Percentiles rank a stretch among this genome's conserved stretches.
Conservation (phyloP, 2,329 filamentous ascomycete genomes). For the Ploettnerulaceae sp. region DNA sequence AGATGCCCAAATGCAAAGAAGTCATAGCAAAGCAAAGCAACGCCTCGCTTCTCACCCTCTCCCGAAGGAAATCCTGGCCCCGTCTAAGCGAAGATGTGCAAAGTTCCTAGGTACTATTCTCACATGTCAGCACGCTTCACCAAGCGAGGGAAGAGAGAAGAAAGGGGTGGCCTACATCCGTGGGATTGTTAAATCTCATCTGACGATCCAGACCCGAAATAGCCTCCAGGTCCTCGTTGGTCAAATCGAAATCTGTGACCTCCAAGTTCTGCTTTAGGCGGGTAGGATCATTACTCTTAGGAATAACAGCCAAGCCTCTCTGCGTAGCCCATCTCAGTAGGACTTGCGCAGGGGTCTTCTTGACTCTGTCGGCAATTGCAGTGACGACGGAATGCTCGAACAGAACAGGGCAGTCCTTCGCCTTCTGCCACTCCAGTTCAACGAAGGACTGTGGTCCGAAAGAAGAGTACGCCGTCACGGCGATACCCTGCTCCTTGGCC, state of each 20-base stretch:
- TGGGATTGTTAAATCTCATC: slow-evolving; percentile 73
- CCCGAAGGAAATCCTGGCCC: background rate
- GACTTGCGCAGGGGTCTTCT: slow-evolving; percentile 73
- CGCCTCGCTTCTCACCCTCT: background rate
- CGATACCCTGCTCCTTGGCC: slow-evolving; percentile 64
- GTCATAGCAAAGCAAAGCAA: background rate
- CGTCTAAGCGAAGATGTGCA: slow-evolving; percentile 48
- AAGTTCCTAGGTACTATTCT: slow-evolving; percentile 42
- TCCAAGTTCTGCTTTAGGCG: slow-evolving; percentile 62
- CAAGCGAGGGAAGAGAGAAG: slow-evolving; percentile 7
- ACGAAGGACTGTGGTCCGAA: slow-evolving; percentile 77
- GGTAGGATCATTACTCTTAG: slow-evolving; percentile 62
- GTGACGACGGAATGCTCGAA: slow-evolving; percentile 66
- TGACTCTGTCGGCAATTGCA: slow-evolving; percentile 61
- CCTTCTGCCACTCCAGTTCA: slow-evolving; percentile 68
- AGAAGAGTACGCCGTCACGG: slow-evolving; percentile 77
- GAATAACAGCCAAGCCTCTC: slow-evolving; percentile 74
- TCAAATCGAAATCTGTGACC: slow-evolving; percentile 60
- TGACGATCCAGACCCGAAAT: slow-evolving; percentile 61
- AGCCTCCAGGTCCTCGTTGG: slow-evolving; percentile 58
- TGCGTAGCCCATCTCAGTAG: slow-evolving; percentile 85
- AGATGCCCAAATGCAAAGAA: too few species aligned
- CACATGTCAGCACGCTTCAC: background rate
- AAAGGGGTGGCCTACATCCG: slow-evolving; percentile 51
- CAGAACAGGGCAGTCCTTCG: slow-evolving; percentile 59